These are phyloP conservation scores for Nothophaeocryptopus gaeumannii DNA, from an alignment of 2,329 filamentous ascomycete genomes.

Conservation along the genomic window DNA sequence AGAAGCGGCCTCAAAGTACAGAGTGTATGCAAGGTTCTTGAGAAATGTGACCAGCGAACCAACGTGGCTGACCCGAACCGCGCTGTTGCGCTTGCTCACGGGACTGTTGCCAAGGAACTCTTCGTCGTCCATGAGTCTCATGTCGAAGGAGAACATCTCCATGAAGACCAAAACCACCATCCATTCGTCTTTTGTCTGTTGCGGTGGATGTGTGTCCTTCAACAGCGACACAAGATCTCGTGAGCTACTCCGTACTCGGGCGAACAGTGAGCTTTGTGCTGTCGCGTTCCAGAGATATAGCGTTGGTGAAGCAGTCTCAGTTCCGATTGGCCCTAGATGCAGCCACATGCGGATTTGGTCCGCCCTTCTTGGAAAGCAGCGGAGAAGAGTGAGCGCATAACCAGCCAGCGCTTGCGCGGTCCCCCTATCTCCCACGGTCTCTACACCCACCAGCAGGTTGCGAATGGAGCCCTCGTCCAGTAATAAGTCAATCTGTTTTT, in stretches of 20 bases:
- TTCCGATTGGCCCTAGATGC: constrained; percentile 61
- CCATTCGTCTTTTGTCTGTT: constrained; percentile 66
- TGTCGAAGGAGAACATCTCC: constrained; percentile 87
- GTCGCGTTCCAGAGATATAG: constrained; percentile 81
- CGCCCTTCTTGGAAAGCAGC: constrained; percentile 75
- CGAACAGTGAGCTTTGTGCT: constrained; percentile 56
- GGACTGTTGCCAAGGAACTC: constrained; percentile 62
- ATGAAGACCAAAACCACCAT: constrained; percentile 84
- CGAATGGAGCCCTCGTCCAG: constrained; percentile 74
- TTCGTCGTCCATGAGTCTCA: constrained; percentile 92
- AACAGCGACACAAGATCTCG: constrained; percentile 58
- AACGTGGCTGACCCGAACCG: constrained; percentile 69
- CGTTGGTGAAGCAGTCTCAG: constrained; percentile 59
- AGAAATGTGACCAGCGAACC: constrained; percentile 75
- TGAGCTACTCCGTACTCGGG: constrained; percentile 56
- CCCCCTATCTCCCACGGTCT: constrained; percentile 36
- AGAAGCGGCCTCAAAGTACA: constrained; percentile 80
- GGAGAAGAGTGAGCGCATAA: constrained; percentile 79
- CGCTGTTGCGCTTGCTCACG: constrained; percentile 53
- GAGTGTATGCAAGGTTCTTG: constrained; percentile 83
- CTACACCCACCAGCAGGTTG: constrained; percentile 29
- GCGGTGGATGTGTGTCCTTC: constrained; percentile 33
- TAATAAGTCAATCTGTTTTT: constrained; percentile 64
- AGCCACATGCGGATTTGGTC: constrained; percentile 95
- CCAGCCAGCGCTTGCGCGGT: constrained; percentile 75